Conservation (phyloP, 306 rosid species). For the Corylus avellana region DNA sequence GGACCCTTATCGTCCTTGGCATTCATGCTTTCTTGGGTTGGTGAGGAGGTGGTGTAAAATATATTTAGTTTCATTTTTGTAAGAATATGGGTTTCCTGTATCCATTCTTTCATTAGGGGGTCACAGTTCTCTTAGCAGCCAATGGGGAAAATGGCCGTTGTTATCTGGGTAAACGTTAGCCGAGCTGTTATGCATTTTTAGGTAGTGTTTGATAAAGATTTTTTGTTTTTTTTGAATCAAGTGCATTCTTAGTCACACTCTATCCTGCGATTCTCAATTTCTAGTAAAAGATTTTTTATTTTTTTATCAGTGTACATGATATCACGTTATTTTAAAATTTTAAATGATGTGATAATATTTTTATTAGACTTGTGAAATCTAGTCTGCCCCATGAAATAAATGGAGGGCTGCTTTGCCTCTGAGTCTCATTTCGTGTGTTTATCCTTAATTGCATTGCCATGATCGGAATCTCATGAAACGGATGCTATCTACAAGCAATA, state of each 20-base stretch:
- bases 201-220: constrained; percentile 36
- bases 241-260: constrained; percentile 30
- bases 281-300: too few relatives aligned
- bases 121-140: constrained; percentile 34
- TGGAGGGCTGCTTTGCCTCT: too few relatives aligned
- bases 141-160: constrained; percentile 38
- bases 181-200: constrained; percentile 58
- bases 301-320: too few relatives aligned
- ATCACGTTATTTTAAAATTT: too few relatives aligned
- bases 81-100: constrained; percentile 47
- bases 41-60: constrained; percentile 55
- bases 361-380: too few relatives aligned
- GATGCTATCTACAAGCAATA: too few relatives aligned
- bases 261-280: not conserved
- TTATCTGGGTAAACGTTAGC: constrained; percentile 43
- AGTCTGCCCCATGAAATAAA: too few relatives aligned
- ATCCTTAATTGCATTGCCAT: too few relatives aligned
- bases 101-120: constrained; percentile 53
- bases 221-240: constrained; percentile 40
- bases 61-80: constrained; percentile 38
- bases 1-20: constrained; percentile 30
- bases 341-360: too few relatives aligned
- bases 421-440: too few relatives aligned
- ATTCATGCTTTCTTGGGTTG: constrained; percentile 18
- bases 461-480: too few relatives aligned